phyloP scores from a whole-genome alignment of 75 land plant genomes.

The Gnetum montanum region DNA sequence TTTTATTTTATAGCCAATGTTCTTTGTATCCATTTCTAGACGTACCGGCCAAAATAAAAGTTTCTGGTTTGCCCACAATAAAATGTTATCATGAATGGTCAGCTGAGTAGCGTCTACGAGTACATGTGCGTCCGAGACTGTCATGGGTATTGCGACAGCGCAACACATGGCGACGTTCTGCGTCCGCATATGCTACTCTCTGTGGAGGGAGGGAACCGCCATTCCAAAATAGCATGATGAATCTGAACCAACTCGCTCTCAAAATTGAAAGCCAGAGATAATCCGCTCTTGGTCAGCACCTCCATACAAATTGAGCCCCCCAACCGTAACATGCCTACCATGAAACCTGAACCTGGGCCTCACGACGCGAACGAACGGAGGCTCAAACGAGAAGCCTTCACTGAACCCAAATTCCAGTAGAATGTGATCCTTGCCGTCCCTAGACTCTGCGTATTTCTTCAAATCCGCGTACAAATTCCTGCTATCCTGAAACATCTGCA shows the following conservation, averaged over 20 bases:
- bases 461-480: neutral
- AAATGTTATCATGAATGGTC: too few relatives aligned
- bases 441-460: neutral
- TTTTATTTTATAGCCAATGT: too few relatives aligned
- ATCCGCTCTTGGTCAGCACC: slow-evolving; percentile 16
- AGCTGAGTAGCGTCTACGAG: too few relatives aligned
- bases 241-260: slow-evolving; percentile 17
- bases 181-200: too few relatives aligned
- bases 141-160: too few relatives aligned
- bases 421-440: slow-evolving; percentile 5
- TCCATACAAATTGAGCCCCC: slow-evolving; percentile 24
- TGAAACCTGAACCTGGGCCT: slow-evolving; percentile 12
- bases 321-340: slow-evolving; percentile 15
- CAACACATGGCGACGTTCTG: too few relatives aligned
- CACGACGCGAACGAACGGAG: slow-evolving; percentile 16
- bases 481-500: slow-evolving; percentile 7
- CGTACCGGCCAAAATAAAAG: too few relatives aligned
- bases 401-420: slow-evolving; percentile 14
- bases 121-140: too few relatives aligned
- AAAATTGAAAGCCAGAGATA: slow-evolving; percentile 10
- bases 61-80: too few relatives aligned
- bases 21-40: too few relatives aligned
- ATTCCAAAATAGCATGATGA: slow-evolving; percentile 13
- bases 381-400: slow-evolving; percentile 5
- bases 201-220: too few relatives aligned